phyloP scores from a whole-genome alignment of 2,329 filamentous ascomycete genomes.

The Pseudofabraea citricarpa region DNA sequence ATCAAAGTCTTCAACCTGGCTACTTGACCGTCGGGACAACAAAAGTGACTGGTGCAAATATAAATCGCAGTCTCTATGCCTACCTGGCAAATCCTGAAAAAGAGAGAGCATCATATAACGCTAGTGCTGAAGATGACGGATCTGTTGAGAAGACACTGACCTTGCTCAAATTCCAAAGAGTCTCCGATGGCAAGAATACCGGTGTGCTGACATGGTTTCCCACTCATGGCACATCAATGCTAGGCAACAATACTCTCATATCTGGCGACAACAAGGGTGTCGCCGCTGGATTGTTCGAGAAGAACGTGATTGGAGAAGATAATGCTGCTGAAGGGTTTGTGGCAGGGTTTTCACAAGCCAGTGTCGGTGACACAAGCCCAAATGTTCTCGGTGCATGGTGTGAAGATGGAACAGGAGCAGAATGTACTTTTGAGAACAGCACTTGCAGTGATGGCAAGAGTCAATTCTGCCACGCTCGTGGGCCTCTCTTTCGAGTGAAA shows the following conservation, averaged over 20 bases:
- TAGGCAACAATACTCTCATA: conserved; percentile 86
- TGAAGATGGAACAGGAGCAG: conserved; percentile 71
- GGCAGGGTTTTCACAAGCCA: conserved; percentile 88
- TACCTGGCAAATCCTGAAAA: conserved; percentile 80
- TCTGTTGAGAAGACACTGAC: conserved; percentile 72
- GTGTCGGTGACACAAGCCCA: conserved; percentile 84
- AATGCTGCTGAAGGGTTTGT: conserved; percentile 66
- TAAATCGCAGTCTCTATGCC: conserved; percentile 83
- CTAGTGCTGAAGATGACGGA: conserved; percentile 46
- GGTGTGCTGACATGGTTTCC: conserved; percentile 88
- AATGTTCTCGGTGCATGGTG: conserved; percentile 87
- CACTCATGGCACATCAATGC: conserved; percentile 85
- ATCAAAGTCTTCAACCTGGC: conserved; percentile 62
- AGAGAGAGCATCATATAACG: conserved; percentile 66
- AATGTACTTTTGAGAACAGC: conserved; percentile 75
- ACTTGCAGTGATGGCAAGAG: conserved; percentile 70
- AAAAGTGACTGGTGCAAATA: conserved; percentile 70
- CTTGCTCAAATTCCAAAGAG: conserved; percentile 70
- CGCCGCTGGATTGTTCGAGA: conserved; percentile 79
- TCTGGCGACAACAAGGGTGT: conserved; percentile 97
- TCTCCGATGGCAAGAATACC: conserved; percentile 69
- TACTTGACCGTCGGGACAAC: conserved; percentile 66
- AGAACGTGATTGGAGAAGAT: conserved; percentile 50
- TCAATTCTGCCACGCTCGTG: conserved; percentile 68
- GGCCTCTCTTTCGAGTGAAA: conserved; percentile 61